These are phyloP conservation scores for Gossypium turneri DNA, from an alignment of 345 rosid genomes.

Conservation along the genomic window DNA sequence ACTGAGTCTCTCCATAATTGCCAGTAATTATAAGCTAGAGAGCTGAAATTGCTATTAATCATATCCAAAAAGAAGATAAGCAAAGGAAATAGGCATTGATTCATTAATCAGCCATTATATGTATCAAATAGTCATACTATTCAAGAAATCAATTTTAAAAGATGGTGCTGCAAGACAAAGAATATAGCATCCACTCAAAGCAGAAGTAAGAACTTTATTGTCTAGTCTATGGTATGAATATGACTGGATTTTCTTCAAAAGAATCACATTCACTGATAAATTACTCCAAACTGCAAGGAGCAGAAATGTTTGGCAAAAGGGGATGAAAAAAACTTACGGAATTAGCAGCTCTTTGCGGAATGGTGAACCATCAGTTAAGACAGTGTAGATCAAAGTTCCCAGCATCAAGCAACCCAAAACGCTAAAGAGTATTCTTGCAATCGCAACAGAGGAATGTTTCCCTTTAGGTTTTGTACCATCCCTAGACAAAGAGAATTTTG, in stretches of 20 bases:
- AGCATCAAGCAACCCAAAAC: constrained; percentile 63
- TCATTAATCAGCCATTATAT: neutral
- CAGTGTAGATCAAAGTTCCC: constrained; percentile 65
- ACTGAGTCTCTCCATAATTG: neutral
- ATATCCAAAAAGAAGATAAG: neutral
- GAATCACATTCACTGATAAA: neutral
- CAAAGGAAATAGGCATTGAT: neutral
- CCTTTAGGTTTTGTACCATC: constrained; percentile 34
- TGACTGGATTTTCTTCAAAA: neutral
- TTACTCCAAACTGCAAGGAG: neutral
- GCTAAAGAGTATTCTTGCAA: constrained; percentile 56
- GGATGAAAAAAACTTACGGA: constrained; percentile 51
- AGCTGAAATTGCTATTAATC: neutral
- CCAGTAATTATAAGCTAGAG: neutral
- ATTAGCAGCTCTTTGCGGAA: constrained; percentile 75
- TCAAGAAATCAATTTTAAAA: neutral
- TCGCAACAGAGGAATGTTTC: constrained; percentile 45
- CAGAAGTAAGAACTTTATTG: neutral
- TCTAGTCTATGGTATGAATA: neutral
- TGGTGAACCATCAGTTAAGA: constrained; percentile 73
- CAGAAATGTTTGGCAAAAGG: neutral
- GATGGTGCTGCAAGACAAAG: neutral
- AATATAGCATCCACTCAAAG: neutral
- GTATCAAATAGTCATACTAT: neutral
- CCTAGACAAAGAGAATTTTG: constrained; percentile 30